Evolutionary conservation across 371 early-diverging fungal species (phyloP).

Genomic region (Zopfochytrium polystomum): DNA sequence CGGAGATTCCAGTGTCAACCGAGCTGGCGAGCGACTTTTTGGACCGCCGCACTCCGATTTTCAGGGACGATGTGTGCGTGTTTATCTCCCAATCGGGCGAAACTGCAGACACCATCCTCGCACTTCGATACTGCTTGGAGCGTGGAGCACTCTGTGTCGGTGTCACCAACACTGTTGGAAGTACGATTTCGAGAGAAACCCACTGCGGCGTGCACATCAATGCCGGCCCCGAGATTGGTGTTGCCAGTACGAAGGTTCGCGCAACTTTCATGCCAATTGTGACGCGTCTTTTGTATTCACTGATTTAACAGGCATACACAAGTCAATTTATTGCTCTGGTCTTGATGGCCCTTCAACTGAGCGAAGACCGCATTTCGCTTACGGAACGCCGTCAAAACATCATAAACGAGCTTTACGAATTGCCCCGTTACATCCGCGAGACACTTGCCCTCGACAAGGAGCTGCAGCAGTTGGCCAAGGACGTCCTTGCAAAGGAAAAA

Average conservation of each 20-base stretch:
- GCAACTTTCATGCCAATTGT: background rate
- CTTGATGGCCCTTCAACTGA: constrained; percentile 97
- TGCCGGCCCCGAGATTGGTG: constrained; percentile 99
- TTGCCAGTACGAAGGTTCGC: constrained; percentile 94
- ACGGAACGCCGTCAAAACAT: constrained; percentile 88
- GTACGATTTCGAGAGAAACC: constrained; percentile 96
- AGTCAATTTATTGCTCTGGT: constrained; percentile 97
- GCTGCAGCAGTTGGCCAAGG: constrained; percentile 79
- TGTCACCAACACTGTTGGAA: constrained; percentile 98
- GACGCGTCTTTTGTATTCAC: background rate
- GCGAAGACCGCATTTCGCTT: constrained; percentile 87
- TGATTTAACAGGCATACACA: constrained; percentile 79
- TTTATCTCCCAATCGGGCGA: constrained; percentile 99
- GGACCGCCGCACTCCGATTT: constrained; percentile 93
- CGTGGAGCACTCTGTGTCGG: constrained; percentile 98
- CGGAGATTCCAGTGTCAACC: constrained; percentile 92
- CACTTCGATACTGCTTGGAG: constrained; percentile 96
- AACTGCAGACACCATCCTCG: constrained; percentile 98
- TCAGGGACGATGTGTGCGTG: constrained; percentile 98
- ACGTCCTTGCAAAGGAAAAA: constrained; percentile 79
- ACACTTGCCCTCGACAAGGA: constrained; percentile 81
- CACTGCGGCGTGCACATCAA: constrained; percentile 99
- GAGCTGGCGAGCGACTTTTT: constrained; percentile 98
- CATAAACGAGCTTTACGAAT: constrained; percentile 89
- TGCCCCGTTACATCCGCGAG: constrained; percentile 89